phyloP scores from a whole-genome alignment of 257 asterid genomes.

The Marsdenia floribunda region DNA sequence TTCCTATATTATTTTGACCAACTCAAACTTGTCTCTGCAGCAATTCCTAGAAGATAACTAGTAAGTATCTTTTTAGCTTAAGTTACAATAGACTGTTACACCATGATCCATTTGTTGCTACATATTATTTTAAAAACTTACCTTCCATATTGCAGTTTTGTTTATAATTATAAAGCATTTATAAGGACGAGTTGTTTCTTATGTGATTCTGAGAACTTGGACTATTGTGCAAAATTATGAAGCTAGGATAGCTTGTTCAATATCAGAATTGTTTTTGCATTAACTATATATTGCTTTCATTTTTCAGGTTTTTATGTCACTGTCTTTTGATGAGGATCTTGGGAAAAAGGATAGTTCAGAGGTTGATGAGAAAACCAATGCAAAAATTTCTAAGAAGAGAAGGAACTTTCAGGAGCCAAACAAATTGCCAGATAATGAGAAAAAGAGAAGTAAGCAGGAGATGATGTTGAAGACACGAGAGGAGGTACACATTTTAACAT shows the following conservation, averaged over 20 bases:
- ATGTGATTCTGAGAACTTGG: background rate
- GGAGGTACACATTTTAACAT: conserved; percentile 48
- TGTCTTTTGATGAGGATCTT: conserved; percentile 87
- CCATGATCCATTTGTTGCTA: background rate
- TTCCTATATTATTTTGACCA: background rate
- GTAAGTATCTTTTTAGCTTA: background rate
- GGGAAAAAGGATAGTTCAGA: conserved; percentile 52
- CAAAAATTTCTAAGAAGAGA: conserved; percentile 57
- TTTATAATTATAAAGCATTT: background rate
- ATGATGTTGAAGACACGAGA: conserved; percentile 67
- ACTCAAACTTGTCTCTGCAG: background rate
- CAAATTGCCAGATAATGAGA: conserved; percentile 48
- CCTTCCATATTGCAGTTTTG: background rate
- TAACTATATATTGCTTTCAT: conserved; percentile 6
- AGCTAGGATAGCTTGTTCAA: background rate
- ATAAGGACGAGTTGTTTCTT: background rate
- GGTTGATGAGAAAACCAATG: conserved; percentile 41
- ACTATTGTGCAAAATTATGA: background rate
- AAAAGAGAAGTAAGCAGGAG: conserved; percentile 64
- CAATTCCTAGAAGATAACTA: background rate
- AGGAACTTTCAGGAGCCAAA: conserved; percentile 56
- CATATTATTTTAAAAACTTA: background rate
- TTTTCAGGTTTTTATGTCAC: conserved; percentile 59
- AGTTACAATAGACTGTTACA: background rate
- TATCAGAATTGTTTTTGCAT: background rate